These are phyloP conservation scores for Chloris gayana DNA, from an alignment of 176 grass and related monocot genomes.

Conservation along the genomic window DNA sequence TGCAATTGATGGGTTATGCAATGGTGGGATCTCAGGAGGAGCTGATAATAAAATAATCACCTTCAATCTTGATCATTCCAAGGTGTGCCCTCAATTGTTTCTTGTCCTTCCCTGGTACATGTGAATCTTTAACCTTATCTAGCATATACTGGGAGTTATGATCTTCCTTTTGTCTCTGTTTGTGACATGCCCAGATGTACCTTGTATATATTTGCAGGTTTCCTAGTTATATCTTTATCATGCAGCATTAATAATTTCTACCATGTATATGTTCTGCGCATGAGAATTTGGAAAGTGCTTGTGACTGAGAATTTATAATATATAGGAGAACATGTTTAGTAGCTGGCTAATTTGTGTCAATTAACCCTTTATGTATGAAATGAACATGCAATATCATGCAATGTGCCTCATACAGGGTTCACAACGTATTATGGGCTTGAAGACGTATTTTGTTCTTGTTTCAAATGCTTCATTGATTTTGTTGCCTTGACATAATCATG, in stretches of 20 bases:
- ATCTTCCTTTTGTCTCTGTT: background rate
- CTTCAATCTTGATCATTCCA: slow-evolving; percentile 73
- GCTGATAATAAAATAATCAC: slow-evolving; percentile 87
- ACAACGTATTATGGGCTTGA: background rate
- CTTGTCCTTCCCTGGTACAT: slow-evolving; percentile 9
- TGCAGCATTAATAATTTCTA: slow-evolving; percentile 10
- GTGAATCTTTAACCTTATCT: slow-evolving; percentile 11
- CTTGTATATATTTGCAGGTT: background rate
- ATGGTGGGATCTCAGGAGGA: slow-evolving; percentile 88
- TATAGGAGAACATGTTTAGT: background rate
- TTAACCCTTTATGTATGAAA: slow-evolving; percentile 18
- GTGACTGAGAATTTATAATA: background rate
- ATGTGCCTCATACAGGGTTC: slow-evolving; percentile 8
- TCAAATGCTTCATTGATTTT: background rate
- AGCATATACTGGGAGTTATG: background rate
- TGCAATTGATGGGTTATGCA: slow-evolving; percentile 76
- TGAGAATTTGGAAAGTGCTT: background rate
- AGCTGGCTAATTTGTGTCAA: background rate
- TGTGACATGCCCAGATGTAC: background rate
- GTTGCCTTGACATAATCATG: background rate
- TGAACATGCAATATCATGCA: slow-evolving; percentile 5
- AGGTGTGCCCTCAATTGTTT: slow-evolving; percentile 44
- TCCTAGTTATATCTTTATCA: slow-evolving; percentile 13
- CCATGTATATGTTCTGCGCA: slow-evolving; percentile 12
- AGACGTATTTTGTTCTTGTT: background rate